Conservation (phyloP, 371 early-diverging fungal genomes). For the Mucor saturninus region DNA sequence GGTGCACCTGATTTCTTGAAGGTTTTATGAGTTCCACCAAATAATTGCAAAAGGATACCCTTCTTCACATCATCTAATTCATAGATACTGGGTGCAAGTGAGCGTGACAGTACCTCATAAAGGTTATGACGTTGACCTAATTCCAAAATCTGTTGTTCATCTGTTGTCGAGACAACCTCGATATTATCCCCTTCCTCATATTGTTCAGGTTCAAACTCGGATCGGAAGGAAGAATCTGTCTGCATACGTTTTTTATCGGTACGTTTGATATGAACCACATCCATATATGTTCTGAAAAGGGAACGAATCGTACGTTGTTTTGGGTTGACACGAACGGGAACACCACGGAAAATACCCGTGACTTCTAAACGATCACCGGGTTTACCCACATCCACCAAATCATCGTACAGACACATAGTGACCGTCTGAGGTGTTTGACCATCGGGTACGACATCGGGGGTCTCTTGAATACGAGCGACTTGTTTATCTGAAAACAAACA, state of each 20-base stretch:
- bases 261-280: conserved; percentile 92
- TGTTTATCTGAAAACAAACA: conserved; percentile 97
- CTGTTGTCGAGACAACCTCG: conserved; percentile 58
- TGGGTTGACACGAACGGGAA: conserved; percentile 96
- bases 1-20: conserved; percentile 77
- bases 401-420: conserved; percentile 91
- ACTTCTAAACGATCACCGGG: conserved; percentile 97
- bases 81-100: conserved; percentile 96
- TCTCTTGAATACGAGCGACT: conserved; percentile 97
- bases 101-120: conserved; percentile 82
- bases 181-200: conserved; percentile 74
- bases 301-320: conserved; percentile 91
- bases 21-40: conserved; percentile 95
- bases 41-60: conserved; percentile 95
- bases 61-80: conserved; percentile 99
- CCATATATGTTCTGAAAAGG: conserved; percentile 96
- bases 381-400: conserved; percentile 94
- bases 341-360: conserved; percentile 96
- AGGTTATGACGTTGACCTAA: conserved; percentile 70
- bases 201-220: conserved; percentile 61
- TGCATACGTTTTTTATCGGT: conserved; percentile 77
- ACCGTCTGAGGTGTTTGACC: conserved; percentile 99
- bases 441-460: conserved; percentile 98
- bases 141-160: conserved; percentile 67
- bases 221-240: conserved; percentile 29